phyloP scores from a whole-genome alignment of 1,139 yeast genomes.

The Pneumocystis murina region DNA sequence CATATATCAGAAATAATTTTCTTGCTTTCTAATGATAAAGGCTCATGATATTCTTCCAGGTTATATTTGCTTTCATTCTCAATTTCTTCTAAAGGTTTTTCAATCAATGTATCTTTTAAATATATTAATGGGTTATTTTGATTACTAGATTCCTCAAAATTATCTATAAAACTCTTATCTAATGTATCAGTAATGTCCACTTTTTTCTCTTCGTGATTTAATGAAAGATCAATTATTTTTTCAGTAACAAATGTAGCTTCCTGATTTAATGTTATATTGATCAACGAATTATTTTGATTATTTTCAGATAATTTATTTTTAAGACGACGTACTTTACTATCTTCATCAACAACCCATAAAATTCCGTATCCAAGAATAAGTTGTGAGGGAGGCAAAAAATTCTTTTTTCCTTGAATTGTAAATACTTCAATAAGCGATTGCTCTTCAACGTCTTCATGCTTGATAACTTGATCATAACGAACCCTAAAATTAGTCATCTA shows the following conservation, averaged over 20 bases:
- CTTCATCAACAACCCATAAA: constrained; percentile 54
- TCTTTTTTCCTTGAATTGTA: constrained; percentile 41
- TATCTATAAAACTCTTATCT: neutral
- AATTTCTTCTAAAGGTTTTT: neutral
- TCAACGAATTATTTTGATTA: neutral
- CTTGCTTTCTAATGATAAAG: neutral
- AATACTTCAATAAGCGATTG: constrained; percentile 53
- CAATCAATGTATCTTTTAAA: neutral
- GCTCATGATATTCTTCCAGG: neutral
- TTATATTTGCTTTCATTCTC: neutral
- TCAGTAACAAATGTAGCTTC: neutral
- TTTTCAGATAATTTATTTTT: constrained; percentile 21
- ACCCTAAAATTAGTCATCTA: constrained; percentile 5
- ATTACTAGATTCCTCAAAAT: neutral
- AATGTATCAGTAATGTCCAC: neutral
- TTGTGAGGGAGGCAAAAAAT: constrained; percentile 63
- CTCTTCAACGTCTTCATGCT: constrained; percentile 49
- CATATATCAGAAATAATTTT: neutral
- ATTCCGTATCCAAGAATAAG: constrained; percentile 83
- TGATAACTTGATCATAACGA: constrained; percentile 48
- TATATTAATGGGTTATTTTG: neutral
- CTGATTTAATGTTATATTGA: neutral
- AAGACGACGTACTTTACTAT: constrained; percentile 32
- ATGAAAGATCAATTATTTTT: neutral
- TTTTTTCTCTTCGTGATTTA: neutral